Evolutionary conservation across 208 protist species (phyloP).

Genomic region (Trypanosoma conorhini): DNA sequence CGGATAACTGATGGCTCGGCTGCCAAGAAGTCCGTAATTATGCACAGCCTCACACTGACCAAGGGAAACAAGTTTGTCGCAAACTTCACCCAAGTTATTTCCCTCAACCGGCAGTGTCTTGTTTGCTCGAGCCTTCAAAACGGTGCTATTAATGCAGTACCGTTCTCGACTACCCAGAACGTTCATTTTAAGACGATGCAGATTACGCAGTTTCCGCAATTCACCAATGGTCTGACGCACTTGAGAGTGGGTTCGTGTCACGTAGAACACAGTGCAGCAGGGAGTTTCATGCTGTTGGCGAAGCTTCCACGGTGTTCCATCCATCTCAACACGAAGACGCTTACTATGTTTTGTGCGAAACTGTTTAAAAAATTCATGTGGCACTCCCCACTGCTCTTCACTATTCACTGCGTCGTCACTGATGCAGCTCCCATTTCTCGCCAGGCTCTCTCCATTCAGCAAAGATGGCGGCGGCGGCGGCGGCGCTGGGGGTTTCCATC

Average conservation of each 20-base stretch:
- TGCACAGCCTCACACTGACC: constrained; percentile 65
- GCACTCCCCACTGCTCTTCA: constrained; percentile 35
- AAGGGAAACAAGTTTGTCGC: constrained; percentile 79
- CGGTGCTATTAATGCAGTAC: constrained; percentile 92
- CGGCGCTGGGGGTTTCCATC: constrained; percentile 45
- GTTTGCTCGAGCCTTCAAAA: constrained; percentile 44
- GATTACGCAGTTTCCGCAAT: constrained; percentile 81
- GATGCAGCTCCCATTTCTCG: not conserved
- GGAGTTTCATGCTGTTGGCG: constrained; percentile 50
- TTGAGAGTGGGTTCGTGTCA: constrained; percentile 97
- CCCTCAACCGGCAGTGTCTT: constrained; percentile 58
- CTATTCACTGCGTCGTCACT: not conserved
- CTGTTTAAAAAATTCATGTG: constrained; percentile 54
- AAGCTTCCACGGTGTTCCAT: constrained; percentile 51
- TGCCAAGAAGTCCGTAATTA: constrained; percentile 53
- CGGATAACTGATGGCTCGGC: constrained; percentile 44
- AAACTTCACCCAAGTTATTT: constrained; percentile 86
- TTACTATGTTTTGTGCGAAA: constrained; percentile 44
- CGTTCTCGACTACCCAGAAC: constrained; percentile 95
- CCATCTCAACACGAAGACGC: constrained; percentile 52
- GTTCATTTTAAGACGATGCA: constrained; percentile 71
- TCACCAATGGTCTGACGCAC: constrained; percentile 95
- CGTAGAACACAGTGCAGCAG: constrained; percentile 93
- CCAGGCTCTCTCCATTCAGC: constrained; percentile 48
- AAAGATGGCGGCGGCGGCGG: constrained; percentile 21